Evolutionary conservation across 495 filamentous ascomycete species (phyloP).

Genomic region (Penicillium lagena): DNA sequence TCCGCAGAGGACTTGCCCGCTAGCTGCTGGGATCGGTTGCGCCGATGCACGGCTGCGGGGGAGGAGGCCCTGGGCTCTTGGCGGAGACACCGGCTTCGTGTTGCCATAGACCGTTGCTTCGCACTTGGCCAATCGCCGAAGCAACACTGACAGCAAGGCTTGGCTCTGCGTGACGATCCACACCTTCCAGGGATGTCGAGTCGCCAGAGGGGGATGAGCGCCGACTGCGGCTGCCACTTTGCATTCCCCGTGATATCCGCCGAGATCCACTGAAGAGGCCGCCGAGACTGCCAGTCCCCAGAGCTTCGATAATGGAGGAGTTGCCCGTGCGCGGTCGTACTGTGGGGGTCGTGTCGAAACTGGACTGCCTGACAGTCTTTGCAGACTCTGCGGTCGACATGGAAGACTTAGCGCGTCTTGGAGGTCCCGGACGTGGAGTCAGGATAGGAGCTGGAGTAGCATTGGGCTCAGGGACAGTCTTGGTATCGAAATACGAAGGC

Average conservation of each 20-base stretch:
- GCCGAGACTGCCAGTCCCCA: constrained; percentile 42
- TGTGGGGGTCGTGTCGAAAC: constrained; percentile 20
- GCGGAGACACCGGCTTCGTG: constrained; percentile 12
- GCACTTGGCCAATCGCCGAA: constrained; percentile 56
- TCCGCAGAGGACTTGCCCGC: constrained; percentile 32
- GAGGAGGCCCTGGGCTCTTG: constrained; percentile 9
- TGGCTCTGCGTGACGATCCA: constrained; percentile 58
- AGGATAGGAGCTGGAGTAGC: constrained; percentile 31
- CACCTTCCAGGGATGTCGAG: constrained; percentile 40
- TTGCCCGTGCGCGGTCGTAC: constrained; percentile 32
- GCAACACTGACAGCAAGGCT: constrained; percentile 56
- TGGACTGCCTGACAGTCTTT: constrained; percentile 50
- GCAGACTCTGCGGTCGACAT: constrained; percentile 58
- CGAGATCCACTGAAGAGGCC: constrained; percentile 53
- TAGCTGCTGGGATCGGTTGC: constrained; percentile 34
- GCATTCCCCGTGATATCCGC: constrained; percentile 41
- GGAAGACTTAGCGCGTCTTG: constrained; percentile 47
- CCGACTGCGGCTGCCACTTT: constrained; percentile 40
- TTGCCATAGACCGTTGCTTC: constrained; percentile 41
- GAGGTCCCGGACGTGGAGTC: constrained; percentile 35
- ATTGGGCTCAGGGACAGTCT: constrained; percentile 17
- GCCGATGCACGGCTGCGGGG: constrained; percentile 20
- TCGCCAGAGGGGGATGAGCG: constrained; percentile 53
- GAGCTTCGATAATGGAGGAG: constrained; percentile 41
- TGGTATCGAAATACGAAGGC: constrained; percentile 34